Conservation (phyloP, 1,139 yeast species). For the Kodamaea sp. region DNA sequence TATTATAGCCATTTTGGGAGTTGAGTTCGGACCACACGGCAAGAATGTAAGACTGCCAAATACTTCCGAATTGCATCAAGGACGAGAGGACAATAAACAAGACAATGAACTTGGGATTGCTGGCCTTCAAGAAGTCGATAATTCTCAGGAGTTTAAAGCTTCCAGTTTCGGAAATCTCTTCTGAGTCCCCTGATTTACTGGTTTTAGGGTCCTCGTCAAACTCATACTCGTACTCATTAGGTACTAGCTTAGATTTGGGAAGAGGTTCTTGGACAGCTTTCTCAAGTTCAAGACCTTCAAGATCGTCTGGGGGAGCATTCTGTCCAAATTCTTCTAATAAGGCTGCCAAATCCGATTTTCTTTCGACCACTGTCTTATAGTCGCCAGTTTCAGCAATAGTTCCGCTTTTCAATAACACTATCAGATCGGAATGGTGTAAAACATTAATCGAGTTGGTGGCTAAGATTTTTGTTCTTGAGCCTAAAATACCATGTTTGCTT, state of each 20-base stretch:
- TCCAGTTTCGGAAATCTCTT: background rate
- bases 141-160: background rate
- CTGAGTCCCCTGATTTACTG: background rate
- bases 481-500: conserved; percentile 22
- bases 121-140: background rate
- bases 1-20: conserved; percentile 25
- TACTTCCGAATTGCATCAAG: background rate
- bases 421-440: conserved; percentile 29
- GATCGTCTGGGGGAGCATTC: background rate
- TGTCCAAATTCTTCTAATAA: conserved; percentile 74
- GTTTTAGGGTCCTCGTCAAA: background rate
- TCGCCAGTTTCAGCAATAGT: conserved; percentile 30
- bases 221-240: background rate
- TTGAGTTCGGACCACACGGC: conserved; percentile 43
- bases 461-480: conserved; percentile 25
- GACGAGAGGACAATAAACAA: background rate
- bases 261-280: background rate
- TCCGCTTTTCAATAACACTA: conserved; percentile 24
- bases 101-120: background rate
- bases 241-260: background rate
- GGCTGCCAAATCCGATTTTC: conserved; percentile 17
- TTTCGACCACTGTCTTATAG: conserved; percentile 17
- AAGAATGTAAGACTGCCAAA: conserved; percentile 23
- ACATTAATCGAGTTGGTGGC: conserved; percentile 30
- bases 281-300: background rate